Conservation (phyloP, 768 basidiomycete genomes). For the Lactifluus volemus region DNA sequence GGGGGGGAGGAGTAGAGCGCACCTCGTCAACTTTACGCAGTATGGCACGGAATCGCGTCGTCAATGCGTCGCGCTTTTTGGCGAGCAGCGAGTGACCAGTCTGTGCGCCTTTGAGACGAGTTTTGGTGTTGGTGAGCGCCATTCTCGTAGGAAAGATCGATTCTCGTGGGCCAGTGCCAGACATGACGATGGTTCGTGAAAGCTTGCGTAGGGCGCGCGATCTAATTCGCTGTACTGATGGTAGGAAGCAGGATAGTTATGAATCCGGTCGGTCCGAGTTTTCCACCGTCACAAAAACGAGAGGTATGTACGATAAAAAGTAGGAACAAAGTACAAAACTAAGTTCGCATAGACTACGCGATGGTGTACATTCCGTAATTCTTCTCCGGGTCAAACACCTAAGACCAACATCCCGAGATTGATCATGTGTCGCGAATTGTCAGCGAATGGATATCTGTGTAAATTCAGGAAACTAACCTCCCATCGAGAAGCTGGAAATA, state of each 20-base stretch:
- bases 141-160: slow-evolving; percentile 96
- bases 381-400: slow-evolving; percentile 94
- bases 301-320: background rate
- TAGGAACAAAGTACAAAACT: background rate
- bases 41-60: slow-evolving; percentile 89
- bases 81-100: slow-evolving; percentile 93
- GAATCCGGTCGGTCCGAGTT: background rate
- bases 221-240: too few species aligned
- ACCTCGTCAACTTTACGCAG: slow-evolving; percentile 98
- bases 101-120: slow-evolving; percentile 84
- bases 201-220: background rate
- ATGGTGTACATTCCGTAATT: slow-evolving; percentile 90
- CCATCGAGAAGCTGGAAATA: slow-evolving; percentile 95
- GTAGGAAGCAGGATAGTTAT: background rate
- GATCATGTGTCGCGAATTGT: background rate
- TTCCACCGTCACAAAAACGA: background rate
- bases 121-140: slow-evolving; percentile 90
- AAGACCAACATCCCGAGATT: background rate
- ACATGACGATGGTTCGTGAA: slow-evolving; percentile 50
- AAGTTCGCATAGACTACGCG: slow-evolving; percentile 25
- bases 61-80: slow-evolving; percentile 97
- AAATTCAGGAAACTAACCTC: slow-evolving; percentile 50
- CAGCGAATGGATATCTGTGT: background rate
- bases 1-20: background rate
- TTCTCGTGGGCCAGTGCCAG: slow-evolving; percentile 83